These are phyloP conservation scores for Lactarius sp. DNA, from an alignment of 768 basidiomycete species.

Conservation along the genomic window DNA sequence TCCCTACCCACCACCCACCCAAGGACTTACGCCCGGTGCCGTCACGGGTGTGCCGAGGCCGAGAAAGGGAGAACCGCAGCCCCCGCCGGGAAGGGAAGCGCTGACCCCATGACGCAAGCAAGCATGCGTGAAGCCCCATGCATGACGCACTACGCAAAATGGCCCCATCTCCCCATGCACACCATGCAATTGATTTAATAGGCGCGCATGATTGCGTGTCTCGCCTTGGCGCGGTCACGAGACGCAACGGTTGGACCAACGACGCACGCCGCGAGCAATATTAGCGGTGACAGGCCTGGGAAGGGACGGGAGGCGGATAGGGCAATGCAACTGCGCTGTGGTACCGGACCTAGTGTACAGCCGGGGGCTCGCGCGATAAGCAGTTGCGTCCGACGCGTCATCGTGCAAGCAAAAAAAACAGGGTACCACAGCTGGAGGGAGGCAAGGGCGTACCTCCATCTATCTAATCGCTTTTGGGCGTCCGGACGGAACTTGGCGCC, in stretches of 20 bases:
- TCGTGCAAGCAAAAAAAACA: no score
- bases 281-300: neutral
- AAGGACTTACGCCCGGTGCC: neutral
- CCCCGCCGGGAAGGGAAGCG: neutral
- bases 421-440: no score
- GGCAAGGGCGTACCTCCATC: no score
- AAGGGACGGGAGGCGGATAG: neutral
- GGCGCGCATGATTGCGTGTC: no score
- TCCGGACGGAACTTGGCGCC: conserved; percentile 4
- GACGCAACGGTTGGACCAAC: neutral
- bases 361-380: no score
- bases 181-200: no score
- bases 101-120: conserved; percentile 14
- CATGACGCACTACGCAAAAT: conserved; percentile 2
- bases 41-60: neutral
- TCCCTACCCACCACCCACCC: neutral
- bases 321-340: no score
- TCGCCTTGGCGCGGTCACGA: neutral
- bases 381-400: no score
- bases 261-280: no score
- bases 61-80: neutral
- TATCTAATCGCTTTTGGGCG: neutral
- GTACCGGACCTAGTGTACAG: neutral
- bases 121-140: neutral
- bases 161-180: neutral